Percentiles rank a stretch among this genome's conserved stretches.
phyloP scores from a whole-genome alignment of 495 filamentous ascomycete genomes.

The Bathelium albidoporum region DNA sequence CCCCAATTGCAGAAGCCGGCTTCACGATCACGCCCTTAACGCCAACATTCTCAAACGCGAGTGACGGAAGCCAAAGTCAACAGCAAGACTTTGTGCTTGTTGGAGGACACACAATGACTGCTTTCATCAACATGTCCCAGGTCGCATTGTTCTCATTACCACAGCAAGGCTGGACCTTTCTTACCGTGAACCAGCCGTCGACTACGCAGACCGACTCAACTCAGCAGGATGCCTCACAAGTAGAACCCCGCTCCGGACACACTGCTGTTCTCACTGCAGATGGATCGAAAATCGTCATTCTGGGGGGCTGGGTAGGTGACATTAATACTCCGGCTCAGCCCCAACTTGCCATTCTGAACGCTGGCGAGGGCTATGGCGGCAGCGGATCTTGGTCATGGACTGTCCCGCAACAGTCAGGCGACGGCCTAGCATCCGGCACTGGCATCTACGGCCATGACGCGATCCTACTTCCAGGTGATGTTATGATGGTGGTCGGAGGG shows the following conservation, averaged over 20 bases:
- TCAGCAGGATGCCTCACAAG: slow-evolving; percentile 26
- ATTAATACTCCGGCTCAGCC: slow-evolving; percentile 61
- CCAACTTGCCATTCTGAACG: slow-evolving; percentile 62
- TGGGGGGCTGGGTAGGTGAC: slow-evolving; percentile 89
- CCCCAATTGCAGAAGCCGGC: slow-evolving; percentile 74
- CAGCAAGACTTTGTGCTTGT: slow-evolving; percentile 71
- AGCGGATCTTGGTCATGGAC: slow-evolving; percentile 60
- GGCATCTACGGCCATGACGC: slow-evolving; percentile 84
- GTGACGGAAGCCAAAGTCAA: slow-evolving; percentile 43
- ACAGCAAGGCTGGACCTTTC: slow-evolving; percentile 75
- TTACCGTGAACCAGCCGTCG: slow-evolving; percentile 46
- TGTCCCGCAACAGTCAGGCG: slow-evolving; percentile 40
- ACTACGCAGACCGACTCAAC: slow-evolving; percentile 38
- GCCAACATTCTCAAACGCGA: slow-evolving; percentile 49
- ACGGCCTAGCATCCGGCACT: slow-evolving; percentile 36
- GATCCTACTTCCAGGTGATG: slow-evolving; percentile 67
- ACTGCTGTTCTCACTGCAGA: slow-evolving; percentile 69
- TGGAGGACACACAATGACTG: slow-evolving; percentile 71
- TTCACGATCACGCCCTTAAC: slow-evolving; percentile 67
- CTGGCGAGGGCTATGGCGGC: slow-evolving; percentile 62
- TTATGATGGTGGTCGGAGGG: slow-evolving; percentile 85
- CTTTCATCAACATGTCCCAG: slow-evolving; percentile 89
- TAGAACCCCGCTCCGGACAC: slow-evolving; percentile 81
- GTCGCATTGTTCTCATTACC: slow-evolving; percentile 80
- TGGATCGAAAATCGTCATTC: slow-evolving; percentile 60